Evolutionary conservation across 116 monocot genomes (phyloP), one percentile per base, ranked within the genome.

Genomic region (Trichopus zeylanicus): DNA sequence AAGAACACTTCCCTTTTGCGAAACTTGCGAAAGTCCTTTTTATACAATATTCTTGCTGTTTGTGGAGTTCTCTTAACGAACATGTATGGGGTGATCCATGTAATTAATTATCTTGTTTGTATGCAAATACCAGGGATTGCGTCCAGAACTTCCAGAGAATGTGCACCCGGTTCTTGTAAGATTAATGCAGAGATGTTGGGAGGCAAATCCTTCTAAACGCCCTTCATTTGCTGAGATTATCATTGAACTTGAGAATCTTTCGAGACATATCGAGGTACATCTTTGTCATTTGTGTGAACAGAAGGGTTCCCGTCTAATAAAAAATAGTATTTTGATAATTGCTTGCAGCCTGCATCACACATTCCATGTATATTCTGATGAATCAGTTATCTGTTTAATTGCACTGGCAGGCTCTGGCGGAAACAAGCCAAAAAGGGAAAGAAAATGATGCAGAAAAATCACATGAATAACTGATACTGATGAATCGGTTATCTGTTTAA

Each of bases 131-230:
- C 54, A 97, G 97, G 97, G 97, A 7, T 47, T 79, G 56, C 87
- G 97, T 32, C 88, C 88, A 8, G 70, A 62, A 37, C 53, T 72
- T 32, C 77, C 75, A 12, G 63, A 71, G 3, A 61, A 73, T 37
- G 52, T 57, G 26, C 81, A 89, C 49, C 84, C 89, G 34, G 54
- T 48, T 35, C 47, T 89, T 25, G 15, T 57, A 27, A 67, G 70
- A 11, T 78, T 85, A 48, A 85, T 85, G 66, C 61, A 70, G 35
- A 76, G 76, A 64, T 85, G 85, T 29, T 85, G 85, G 85, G 73
- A 76, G 23, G 73, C 38, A 20, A 42, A 29, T 73, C 80, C 85
- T 46, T 22, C 52, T 15, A 27, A 58, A 57, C 60, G 85, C 1
- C 76, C 80, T 48, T 46, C 63, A 32, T 80, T 80, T 48, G 59